phyloP scores from a whole-genome alignment of 768 basidiomycete genomes.

The Cystofilobasidium bisporidii region DNA sequence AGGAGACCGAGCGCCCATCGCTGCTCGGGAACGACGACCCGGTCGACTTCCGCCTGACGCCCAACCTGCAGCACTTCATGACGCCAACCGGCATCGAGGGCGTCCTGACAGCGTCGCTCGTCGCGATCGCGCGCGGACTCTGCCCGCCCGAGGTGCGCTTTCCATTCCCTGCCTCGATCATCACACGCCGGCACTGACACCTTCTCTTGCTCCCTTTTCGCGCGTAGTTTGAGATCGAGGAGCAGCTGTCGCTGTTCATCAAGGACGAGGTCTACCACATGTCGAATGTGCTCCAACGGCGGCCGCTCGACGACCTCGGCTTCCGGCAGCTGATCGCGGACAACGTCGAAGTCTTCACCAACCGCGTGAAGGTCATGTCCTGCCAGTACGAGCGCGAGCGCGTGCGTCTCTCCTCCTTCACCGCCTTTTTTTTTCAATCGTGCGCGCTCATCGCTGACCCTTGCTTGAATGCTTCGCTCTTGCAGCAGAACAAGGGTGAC shows the following conservation, averaged over 20 bases:
- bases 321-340: slow-evolving; percentile 45
- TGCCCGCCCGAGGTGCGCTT: slow-evolving; percentile 75
- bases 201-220: slow-evolving; percentile 1
- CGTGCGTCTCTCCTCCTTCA: slow-evolving; percentile 43
- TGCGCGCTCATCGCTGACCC: neutral
- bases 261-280: slow-evolving; percentile 68
- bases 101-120: slow-evolving; percentile 69
- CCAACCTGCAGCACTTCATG: slow-evolving; percentile 88
- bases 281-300: slow-evolving; percentile 49
- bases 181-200: neutral
- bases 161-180: neutral
- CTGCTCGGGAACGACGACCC: slow-evolving; percentile 68
- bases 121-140: slow-evolving; percentile 81
- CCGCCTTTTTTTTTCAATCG: neutral
- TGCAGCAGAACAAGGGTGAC: slow-evolving; percentile 19
- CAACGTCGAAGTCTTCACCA: slow-evolving; percentile 61
- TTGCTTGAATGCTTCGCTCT: neutral
- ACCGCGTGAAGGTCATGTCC: slow-evolving; percentile 69
- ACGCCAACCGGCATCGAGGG: slow-evolving; percentile 85
- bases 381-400: slow-evolving; percentile 80
- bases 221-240: slow-evolving; percentile 75
- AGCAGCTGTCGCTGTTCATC: slow-evolving; percentile 79
- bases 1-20: slow-evolving; percentile 4
- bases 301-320: slow-evolving; percentile 53
- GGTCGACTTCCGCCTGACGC: slow-evolving; percentile 94